Base-by-base conservation (phyloP, 2,329 filamentous ascomycete genomes). In the Thielaviopsis populi region DNA sequence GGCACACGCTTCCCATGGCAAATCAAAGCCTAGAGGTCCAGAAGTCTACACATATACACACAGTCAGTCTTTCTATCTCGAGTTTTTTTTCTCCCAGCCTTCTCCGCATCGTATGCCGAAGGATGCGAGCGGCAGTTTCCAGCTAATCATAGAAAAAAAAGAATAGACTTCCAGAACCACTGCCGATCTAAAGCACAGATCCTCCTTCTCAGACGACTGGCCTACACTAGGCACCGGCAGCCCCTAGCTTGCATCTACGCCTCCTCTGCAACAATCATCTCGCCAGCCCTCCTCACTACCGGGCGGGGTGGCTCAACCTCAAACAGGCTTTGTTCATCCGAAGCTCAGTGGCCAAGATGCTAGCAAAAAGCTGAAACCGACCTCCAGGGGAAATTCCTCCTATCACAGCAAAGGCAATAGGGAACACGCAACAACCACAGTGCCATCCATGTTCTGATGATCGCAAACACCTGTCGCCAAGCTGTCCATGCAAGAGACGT, bases 341-440 rank as follows among this genome's bases (percentile, higher is more conserved):
- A 56, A 56, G 53, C 53, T 37, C 53, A 33, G 53, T 19, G 33
- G 53, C 53, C 53, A 56, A 56, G 53, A 56, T 56, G 30, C 30
- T 37, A n/a, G 27, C 13, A 15, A 56, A 56, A 56, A 56, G 30
- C 53, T 56, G 53, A 56, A 56, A 56, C 53, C 7, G 15, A 27
- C 30, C 53, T 56, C 24, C 53, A 37, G 53, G 53, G 53, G 27
- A 56, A 37, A 37, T 56, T 37, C 53, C 53, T 56, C 53, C 53
- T 56, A 56, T 56, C 53, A 56, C 53, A 30, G n/a, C n/a, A 15
- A 37, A 33, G 53, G 53, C 7, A 56, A 33, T 37, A n/a, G 4
- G 53, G 27, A 30, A 19, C n/a, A 56, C 53, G 10, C 17, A 56
- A 2, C 7, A 4, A 56, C 17, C 8, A 56, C 53, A 56, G 30